phyloP scores from a whole-genome alignment of 2,329 filamentous ascomycete species.

The Ophiostoma himal-ulmi region DNA sequence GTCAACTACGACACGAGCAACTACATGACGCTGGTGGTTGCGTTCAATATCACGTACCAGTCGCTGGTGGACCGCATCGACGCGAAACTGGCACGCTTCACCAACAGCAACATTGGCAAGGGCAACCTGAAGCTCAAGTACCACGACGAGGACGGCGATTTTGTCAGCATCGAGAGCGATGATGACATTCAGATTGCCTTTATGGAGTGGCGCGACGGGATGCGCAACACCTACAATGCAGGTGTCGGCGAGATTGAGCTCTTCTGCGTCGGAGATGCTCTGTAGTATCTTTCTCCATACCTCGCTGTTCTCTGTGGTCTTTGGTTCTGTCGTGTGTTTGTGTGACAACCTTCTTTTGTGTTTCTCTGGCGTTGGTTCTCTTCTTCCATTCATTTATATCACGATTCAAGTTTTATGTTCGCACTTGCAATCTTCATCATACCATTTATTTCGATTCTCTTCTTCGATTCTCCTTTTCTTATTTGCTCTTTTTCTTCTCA shows the following conservation, averaged over 20 bases:
- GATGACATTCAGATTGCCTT: constrained; percentile 96
- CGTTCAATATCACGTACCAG: constrained; percentile 90
- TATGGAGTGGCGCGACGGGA: constrained; percentile 80
- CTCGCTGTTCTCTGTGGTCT: not conserved
- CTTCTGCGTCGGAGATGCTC: constrained; percentile 57
- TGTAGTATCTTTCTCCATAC: not conserved
- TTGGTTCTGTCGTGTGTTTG: not conserved
- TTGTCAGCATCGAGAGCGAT: constrained; percentile 87
- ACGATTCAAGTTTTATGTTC: constrained; percentile 12
- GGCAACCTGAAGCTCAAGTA: constrained; percentile 84
- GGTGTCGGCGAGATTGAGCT: constrained; percentile 86
- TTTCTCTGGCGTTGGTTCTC: not conserved
- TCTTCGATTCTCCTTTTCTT: not conserved
- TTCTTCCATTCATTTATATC: not conserved
- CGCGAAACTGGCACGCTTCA: constrained; percentile 84
- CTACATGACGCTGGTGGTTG: constrained; percentile 91
- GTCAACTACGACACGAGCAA: constrained; percentile 82
- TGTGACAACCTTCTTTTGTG: too few relatives aligned
- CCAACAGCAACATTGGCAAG: constrained; percentile 73
- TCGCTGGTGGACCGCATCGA: constrained; percentile 93
- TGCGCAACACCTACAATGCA: constrained; percentile 51
- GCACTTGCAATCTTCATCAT: constrained; percentile 10
- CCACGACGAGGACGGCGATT: constrained; percentile 85
- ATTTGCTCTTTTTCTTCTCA: not conserved
- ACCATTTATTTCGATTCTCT: not conserved